Evolutionary conservation across 1,139 yeast genomes (phyloP), one percentile per base, ranked within the genome.

Genomic region (Hansenula lynferdii): DNA sequence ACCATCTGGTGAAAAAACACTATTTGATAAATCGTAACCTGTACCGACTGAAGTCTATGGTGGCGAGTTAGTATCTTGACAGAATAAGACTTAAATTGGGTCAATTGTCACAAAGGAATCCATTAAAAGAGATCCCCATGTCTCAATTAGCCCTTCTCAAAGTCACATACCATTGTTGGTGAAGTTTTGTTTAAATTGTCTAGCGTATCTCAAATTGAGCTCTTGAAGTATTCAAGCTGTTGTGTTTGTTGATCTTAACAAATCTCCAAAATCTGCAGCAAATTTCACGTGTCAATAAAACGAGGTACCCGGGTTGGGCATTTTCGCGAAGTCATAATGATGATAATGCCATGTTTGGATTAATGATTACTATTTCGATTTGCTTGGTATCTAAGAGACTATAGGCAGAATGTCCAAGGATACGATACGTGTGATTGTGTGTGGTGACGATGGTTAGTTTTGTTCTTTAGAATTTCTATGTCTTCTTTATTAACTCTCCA

Each of bases 21-120:
- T 83, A 69, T 90, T 90, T 34, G 96, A 86, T 60, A 90, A 77
- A 70, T 90, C 97, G 75, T 90, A 90, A 27, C 97, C 97, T 24
- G 97, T 90, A 55, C 97, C 97, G 57, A 90, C 89, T 39, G 97
- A 89, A 34, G 97, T 85, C 94, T 51, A 36, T 22, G 34, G 44
- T 41, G 44, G 44, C 44, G 37, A 39, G 34, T 31, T 31, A 31
- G 34, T 23, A 17, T 16, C 6, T 11, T 31, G n/a, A 8, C 12
- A 5, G 6, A 16, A 31, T 15, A 12, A 11, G 21, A 11, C 2
- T 14, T 6, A 22, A n/a, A n/a, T n/a, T n/a, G n/a, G n/a, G n/a
- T n/a, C n/a, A n/a, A n/a, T n/a, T n/a, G n/a, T n/a, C n/a, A n/a
- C n/a, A n/a, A n/a, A n/a, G n/a, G n/a, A n/a, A n/a, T n/a, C n/a